A percentile compares a stretch with the other conserved stretches of the same genome.
Evolutionary conservation across 2,329 filamentous ascomycete genomes (phyloP).

Genomic region (Botrytis aclada): DNA sequence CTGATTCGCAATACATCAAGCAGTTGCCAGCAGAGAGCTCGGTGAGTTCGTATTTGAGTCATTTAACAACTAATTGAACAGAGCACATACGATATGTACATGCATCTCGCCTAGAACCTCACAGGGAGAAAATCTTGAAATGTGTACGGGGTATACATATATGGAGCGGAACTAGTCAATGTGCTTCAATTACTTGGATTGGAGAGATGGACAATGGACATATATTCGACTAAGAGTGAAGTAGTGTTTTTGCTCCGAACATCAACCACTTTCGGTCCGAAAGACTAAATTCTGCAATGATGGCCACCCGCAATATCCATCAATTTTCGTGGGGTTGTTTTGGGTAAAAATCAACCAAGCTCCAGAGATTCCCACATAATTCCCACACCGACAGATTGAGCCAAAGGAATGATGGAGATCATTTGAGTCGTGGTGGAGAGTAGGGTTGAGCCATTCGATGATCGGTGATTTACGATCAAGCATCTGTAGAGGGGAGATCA

Average conservation of each 20-base stretch:
- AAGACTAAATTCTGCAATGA: background rate
- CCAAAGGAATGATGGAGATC: background rate
- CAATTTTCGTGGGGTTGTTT: background rate
- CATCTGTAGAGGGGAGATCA: background rate
- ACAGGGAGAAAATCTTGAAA: background rate
- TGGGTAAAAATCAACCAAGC: background rate
- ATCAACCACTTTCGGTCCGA: conserved; percentile 3
- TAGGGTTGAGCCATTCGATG: background rate
- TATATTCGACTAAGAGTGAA: background rate
- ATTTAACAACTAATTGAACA: background rate
- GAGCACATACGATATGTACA: background rate
- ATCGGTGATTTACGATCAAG: background rate
- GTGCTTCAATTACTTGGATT: background rate
- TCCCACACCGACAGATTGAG: background rate
- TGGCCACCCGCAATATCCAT: background rate
- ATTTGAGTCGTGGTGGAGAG: background rate
- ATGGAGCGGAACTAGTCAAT: background rate
- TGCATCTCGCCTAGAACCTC: background rate
- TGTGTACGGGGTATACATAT: background rate
- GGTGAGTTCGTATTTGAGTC: background rate
- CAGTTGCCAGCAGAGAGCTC: background rate
- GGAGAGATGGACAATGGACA: background rate
- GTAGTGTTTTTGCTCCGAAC: background rate
- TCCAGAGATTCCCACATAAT: background rate
- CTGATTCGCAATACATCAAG: too few species aligned